These are phyloP conservation scores for Dalbergia cochinchinensis DNA, from an alignment of 306 rosid species.

Conservation along the genomic window DNA sequence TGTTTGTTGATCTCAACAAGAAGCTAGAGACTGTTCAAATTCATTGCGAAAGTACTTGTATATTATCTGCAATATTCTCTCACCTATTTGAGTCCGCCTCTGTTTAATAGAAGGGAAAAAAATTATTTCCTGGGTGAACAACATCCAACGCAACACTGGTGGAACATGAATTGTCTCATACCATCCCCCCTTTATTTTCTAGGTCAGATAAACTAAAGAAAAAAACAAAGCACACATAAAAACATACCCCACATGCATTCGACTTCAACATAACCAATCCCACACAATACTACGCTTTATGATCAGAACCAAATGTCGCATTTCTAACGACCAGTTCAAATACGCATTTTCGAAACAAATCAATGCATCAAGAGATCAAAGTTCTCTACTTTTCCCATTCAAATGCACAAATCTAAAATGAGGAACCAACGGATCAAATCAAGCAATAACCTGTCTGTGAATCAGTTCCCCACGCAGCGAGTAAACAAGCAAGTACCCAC, in stretches of 20 bases:
- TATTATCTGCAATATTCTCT: too few relatives aligned
- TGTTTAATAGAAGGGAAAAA: neutral
- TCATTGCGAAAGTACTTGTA: too few relatives aligned
- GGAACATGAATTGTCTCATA: conserved; percentile 3
- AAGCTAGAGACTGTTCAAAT: neutral
- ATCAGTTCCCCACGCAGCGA: conserved; percentile 76
- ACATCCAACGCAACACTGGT: neutral
- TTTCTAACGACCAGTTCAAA: neutral
- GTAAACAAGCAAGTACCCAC: conserved; percentile 75
- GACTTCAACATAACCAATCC: neutral
- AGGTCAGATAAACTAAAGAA: too few relatives aligned
- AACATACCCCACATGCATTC: neutral
- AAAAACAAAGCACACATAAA: neutral
- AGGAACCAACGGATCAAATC: neutral
- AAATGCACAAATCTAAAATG: conserved; percentile 29
- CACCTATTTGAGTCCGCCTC: neutral
- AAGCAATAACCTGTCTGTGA: conserved; percentile 73
- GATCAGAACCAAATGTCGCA: neutral
- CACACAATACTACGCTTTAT: neutral
- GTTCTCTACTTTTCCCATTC: neutral
- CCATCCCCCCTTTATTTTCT: too few relatives aligned
- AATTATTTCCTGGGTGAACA: neutral
- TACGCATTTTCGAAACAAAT: neutral
- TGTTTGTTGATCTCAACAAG: neutral
- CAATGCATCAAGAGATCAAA: neutral